These are phyloP conservation scores for Beauveria pseudobassiana DNA, from an alignment of 2,329 filamentous ascomycete species.

Conservation along the genomic window DNA sequence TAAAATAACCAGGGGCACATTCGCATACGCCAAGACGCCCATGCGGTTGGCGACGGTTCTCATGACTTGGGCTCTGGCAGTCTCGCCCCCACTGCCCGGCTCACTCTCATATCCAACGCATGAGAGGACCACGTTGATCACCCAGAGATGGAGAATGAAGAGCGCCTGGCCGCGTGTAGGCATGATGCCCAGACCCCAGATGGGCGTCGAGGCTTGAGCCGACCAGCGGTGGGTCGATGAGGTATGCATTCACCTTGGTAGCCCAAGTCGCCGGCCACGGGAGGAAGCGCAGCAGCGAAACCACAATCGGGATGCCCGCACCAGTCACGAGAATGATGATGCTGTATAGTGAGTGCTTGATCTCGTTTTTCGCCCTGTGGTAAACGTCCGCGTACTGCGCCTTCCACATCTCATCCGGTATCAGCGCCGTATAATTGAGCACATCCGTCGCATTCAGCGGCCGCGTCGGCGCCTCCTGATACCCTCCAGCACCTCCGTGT, in stretches of 20 bases:
- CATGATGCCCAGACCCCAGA: conserved; percentile 16
- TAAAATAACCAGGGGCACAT: conserved; percentile 34
- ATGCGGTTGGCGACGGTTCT: conserved; percentile 31
- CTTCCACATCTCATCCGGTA: conserved; percentile 10
- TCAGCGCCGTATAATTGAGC: conserved; percentile 13
- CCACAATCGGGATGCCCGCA: conserved; percentile 19
- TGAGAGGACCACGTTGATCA: conserved; percentile 29
- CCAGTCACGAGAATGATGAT: conserved; percentile 20
- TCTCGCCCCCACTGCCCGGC: conserved; percentile 24
- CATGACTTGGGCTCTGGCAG: conserved; percentile 20
- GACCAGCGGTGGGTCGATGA: conserved; percentile 19
- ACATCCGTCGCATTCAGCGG: neutral
- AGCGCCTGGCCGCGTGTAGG: conserved; percentile 28
- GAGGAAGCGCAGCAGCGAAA: conserved; percentile 23
- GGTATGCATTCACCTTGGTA: conserved; percentile 16
- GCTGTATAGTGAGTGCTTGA: conserved; percentile 16
- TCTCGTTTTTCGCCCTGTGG: conserved; percentile 9
- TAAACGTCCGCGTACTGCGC: conserved; percentile 4
- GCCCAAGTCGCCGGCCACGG: conserved; percentile 16
- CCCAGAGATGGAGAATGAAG: conserved; percentile 33
- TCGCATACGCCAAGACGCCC: conserved; percentile 32
- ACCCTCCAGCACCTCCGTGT: conserved; percentile 12
- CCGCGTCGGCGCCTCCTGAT: conserved; percentile 7
- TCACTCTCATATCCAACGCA: conserved; percentile 22
- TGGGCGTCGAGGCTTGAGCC: conserved; percentile 14